Evolutionary conservation across 2,329 filamentous ascomycete species (phyloP), one percentile per base, ranked within the genome.

Genomic region (Arthrinium puccinioides): DNA sequence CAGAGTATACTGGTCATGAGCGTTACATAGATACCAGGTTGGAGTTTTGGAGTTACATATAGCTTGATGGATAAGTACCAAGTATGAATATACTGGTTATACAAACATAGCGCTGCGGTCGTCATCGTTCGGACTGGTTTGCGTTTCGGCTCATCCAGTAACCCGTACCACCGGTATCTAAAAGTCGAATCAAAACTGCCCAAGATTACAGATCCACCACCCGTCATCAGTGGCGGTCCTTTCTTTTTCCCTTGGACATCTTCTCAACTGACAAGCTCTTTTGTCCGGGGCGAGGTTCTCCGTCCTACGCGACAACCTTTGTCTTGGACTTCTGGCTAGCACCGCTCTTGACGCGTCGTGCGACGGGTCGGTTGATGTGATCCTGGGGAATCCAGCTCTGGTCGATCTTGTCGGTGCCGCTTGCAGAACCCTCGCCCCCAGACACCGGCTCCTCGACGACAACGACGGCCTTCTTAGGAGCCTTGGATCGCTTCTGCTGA

Each of bases 361-460:
- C 84, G 50, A 84, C 73, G 25, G 90, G 89, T 51, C 86, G 82
- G 70, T 90, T 86, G 62, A 96, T 79, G 66, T 97, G 89, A 60
- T 84, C 79, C 44, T 81, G 79, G 21, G 89, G 88, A 52, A 96
- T 95, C 89, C 90, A 96, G 70, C 82, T 87, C 70, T 90, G 83
- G 54, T 95, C 89, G 43, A 73, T 73, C 67, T 86, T 86, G 43
- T 74, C 69, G 44, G 80, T 72, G 42, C 81, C 76, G 46, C 76
- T 79, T 39, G 82, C 75, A 40, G 81, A 77, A 44, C 79, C 79
- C 62, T 87, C 84, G 45, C 79, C 75, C 45, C 83, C 83, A 26
- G 83, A 77, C 33, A 84, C 76, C 26, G 73, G 66, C 51, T 72
- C 69, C 43, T 69, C 61, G 59, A 76, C 73, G 36, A 74, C 61